Base-by-base conservation (phyloP, 2,329 filamentous ascomycete genomes). In the Hypoxylon sp. region DNA sequence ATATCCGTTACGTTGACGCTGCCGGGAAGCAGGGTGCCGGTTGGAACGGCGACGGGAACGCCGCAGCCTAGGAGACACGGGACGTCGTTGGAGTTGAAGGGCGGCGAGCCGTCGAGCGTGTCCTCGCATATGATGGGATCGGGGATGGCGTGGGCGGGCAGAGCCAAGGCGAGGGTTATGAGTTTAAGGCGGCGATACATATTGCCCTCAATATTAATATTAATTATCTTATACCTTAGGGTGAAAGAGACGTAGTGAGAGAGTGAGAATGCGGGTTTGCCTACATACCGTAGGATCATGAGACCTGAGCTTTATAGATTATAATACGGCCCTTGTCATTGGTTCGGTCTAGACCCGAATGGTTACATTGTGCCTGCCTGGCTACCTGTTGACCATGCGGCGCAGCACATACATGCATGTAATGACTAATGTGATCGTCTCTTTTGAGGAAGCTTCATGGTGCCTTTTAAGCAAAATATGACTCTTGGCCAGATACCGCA, bases 81-180 rank as follows among this genome's bases (percentile, higher is more conserved):
- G 1, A 64, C 52, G n/a, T 65, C 17, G 31, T 57, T 39, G 4
- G 50, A 24, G 48, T 60, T 24, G 58, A 68, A 70, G 8, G 54
- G 62, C 14, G 57, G 54, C 22, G 42, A 56, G 3, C 59, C 66
- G 59, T 71, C 66, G 2, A 69, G 59, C 5, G 53, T 69, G 46
- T 71, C 66, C 37, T 71, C 66, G 53, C 63, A 69, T 47, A 69
- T 65, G 14, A 68, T 46, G 11, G 68, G 66, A 33, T 66, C 53
- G 3, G 58, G 62, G 17, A 70, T 35, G 1, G 42, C 35, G 9
- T 39, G 31, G 9, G 48, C 29, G 52, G 11, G 47, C 10, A 31
- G 6, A 53, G 5, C 17, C 10, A 35, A 8, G 19, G 6, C 8
- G 5, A 54, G 24, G 14, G 17, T 14, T 19, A 24, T 39, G 19